Evolutionary conservation across 768 basidiomycete genomes (phyloP), one percentile per base, ranked within the genome.

Genomic region (Strobilomyces confusus): DNA sequence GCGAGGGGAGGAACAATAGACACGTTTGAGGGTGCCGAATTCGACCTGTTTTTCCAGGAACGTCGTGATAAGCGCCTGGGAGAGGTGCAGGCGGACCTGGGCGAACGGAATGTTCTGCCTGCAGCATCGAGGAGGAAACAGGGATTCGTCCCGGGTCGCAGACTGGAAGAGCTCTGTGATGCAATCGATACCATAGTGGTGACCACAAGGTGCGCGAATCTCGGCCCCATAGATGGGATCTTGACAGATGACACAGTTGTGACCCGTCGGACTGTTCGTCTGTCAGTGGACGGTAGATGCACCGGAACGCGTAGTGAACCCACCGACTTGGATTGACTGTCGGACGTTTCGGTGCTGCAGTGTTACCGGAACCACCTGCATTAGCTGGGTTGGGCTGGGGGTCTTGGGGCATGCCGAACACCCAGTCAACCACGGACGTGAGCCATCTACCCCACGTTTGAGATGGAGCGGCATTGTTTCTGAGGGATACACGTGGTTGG

Each of bases 81-180:
- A n/a, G 34, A 48, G 34, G 7, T 48, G 34, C 4, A 22, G 34
- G 12, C n/a, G 34, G 22, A 73, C 71, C 11, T 56, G 55, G 9
- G 32, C n/a, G 36, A 69, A 38, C 30, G 69, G 57, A 19, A 76
- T 73, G 17, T 54, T 52, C 25, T 58, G 60, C 30, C 65, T 57
- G 56, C 75, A 76, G 54, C 75, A 76, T 20, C 70, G 67, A 29
- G 75, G 74, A 5, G 74, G 75, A 57, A 65, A 74, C 38, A 77
- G 67, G 1, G 67, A 58, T 54, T 76, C 76, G 57, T 77, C 75
- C 19, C 51, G 58, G 4, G 63, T 68, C 2, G 74, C 64, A 14
- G 64, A 51, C 47, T 68, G 55, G 63, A 75, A 72, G 42, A 77
- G 67, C 32, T 66, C 58, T 1, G 63, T 61, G 29, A 71, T 6